These are phyloP conservation scores for Crithidia bombi DNA, from an alignment of 208 protist species.

Conservation along the genomic window DNA sequence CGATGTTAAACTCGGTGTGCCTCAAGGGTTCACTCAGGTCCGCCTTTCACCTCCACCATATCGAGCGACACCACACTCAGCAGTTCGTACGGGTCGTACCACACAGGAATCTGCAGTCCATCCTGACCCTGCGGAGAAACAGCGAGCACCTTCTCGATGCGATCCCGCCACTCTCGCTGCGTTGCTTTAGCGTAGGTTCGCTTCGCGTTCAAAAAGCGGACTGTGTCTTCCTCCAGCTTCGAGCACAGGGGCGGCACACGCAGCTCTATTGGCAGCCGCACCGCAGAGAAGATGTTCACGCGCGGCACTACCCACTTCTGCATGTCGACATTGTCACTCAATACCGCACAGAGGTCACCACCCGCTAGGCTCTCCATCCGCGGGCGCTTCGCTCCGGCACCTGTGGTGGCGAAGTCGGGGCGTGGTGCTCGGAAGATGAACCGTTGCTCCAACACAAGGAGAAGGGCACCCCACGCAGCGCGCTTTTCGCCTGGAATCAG, in stretches of 20 bases:
- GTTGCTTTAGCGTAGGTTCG: constrained; percentile 41
- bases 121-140: constrained; percentile 9
- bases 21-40: background rate
- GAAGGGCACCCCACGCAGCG: constrained; percentile 49
- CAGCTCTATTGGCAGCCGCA: constrained; percentile 64
- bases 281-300: constrained; percentile 59
- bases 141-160: constrained; percentile 24
- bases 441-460: constrained; percentile 70
- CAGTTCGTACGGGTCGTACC: constrained; percentile 81
- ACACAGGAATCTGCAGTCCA: constrained; percentile 55
- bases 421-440: constrained; percentile 61
- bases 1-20: background rate
- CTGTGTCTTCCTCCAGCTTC: constrained; percentile 53
- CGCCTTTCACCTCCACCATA: background rate
- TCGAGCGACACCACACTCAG: constrained; percentile 48
- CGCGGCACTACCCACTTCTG: constrained; percentile 48
- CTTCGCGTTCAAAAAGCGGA: constrained; percentile 62
- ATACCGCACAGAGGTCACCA: constrained; percentile 26
- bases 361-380: constrained; percentile 23
- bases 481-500: constrained; percentile 57
- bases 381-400: constrained; percentile 39
- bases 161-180: constrained; percentile 59
- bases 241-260: constrained; percentile 58
- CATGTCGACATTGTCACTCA: constrained; percentile 65
- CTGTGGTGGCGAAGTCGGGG: constrained; percentile 22